phyloP scores from a whole-genome alignment of 192 early-diverging fungal genomes.

The Allomyces arbusculus region DNA sequence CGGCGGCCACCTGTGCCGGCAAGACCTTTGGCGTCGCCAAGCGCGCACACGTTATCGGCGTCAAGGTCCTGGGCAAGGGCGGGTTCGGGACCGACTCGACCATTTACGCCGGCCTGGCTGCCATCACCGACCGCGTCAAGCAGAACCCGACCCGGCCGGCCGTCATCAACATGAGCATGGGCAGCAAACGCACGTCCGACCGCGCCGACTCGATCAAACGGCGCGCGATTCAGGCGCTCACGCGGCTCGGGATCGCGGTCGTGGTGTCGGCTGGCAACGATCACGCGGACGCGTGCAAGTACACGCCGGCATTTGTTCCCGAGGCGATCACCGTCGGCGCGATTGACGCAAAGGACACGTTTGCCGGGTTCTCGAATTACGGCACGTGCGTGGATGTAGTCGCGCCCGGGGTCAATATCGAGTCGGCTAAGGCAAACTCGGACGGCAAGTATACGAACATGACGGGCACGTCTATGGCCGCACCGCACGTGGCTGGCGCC shows the following conservation, averaged over 20 bases:
- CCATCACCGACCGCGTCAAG: background rate
- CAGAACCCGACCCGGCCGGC: background rate
- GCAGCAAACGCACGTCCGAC: background rate
- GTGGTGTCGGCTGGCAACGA: conserved; percentile 6
- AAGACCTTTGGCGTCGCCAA: background rate
- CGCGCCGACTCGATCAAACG: background rate
- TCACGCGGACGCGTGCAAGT: conserved; percentile 3
- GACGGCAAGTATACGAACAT: conserved; percentile 24
- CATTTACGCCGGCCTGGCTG: background rate
- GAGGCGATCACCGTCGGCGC: conserved; percentile 7
- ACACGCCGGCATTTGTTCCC: conserved; percentile 1
- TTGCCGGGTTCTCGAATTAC: conserved; percentile 2
- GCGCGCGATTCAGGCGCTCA: conserved; percentile 1
- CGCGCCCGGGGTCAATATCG: conserved; percentile 14
- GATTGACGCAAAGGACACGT: background rate
- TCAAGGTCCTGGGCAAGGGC: background rate
- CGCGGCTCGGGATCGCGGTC: conserved; percentile 1
- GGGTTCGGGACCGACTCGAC: background rate
- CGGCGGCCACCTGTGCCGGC: background rate
- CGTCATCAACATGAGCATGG: conserved; percentile 4
- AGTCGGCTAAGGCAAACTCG: conserved; percentile 38
- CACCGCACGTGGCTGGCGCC: conserved; percentile 23
- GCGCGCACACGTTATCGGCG: background rate
- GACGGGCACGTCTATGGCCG: conserved; percentile 68
- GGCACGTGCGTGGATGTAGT: conserved; percentile 5